Base-by-base conservation (phyloP, 1,139 yeast species). In the Blastobotrys persicus region DNA sequence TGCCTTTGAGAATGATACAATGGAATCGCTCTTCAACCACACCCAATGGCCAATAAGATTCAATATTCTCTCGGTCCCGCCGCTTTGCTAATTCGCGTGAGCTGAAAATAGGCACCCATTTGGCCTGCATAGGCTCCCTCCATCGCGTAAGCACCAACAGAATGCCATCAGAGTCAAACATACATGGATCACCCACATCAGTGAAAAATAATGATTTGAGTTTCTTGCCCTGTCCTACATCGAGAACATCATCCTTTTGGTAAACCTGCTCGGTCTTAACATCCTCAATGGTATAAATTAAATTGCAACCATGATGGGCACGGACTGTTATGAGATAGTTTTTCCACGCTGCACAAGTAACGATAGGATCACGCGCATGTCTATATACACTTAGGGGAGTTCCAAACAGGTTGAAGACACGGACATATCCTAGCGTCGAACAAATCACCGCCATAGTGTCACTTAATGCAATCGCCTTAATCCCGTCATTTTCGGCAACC, bases 101-200 rank as follows among this genome's bases (percentile, higher is more conserved):
- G 62, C 88, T 87, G 51, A 91, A 71, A n/a, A 91, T 63, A 1
- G 98, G 98, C 9, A 88, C 74, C 97, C 98, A 92, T 58, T 81
- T 76, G 2, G 95, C 83, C 64, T 89, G 94, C 44, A 78, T 70
- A 1, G 85, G 72, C 11, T 58, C 60, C 61, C 96, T 75, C 97
- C 98, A 91, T 55, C 83, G 79, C 20, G 83, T 75, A 39, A 92
- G 72, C 0, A 86, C 78, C 34, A 86, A 67, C 42, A 92, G 72
- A 2, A 84, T 77, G 53, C 89, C 89, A 57, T 85, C 89, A 11
- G 83, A 80, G 11, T 91, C 89, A 49, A 84, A 87, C 16, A 91
- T 67, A 56, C 94, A 87, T 1, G 98, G 98, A 67, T 91, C 96
- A 55, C 85, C 91, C 44, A 80, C 80, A 53, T 88, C 88, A 65